Evolutionary conservation across 768 basidiomycete genomes (phyloP).

Genomic region (Clitopilus hobsonii): DNA sequence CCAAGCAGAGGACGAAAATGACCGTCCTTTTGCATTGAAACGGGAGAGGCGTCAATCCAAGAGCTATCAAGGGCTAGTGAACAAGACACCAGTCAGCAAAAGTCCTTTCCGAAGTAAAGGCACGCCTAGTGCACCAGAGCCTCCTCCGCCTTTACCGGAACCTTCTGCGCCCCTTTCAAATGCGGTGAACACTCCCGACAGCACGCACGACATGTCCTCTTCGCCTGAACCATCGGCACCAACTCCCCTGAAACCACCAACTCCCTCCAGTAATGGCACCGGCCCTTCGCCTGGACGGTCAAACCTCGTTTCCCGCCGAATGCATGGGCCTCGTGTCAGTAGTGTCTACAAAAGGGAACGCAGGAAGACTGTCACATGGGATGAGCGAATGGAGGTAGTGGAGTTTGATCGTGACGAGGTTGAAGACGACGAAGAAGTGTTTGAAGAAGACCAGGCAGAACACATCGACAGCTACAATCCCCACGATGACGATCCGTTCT

Average conservation of each 20-base stretch:
- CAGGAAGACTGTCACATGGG: slow-evolving; percentile 76
- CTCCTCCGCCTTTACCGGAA: slow-evolving; percentile 23
- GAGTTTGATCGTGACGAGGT: slow-evolving; percentile 70
- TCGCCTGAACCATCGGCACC: slow-evolving; percentile 7
- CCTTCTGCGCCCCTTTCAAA: slow-evolving; percentile 6
- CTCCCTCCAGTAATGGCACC: neutral
- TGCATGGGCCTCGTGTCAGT: slow-evolving; percentile 71
- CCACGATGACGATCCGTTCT: slow-evolving; percentile 44
- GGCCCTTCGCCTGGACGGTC: slow-evolving; percentile 56
- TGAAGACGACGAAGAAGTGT: slow-evolving; percentile 21
- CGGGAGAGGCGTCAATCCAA: slow-evolving; percentile 73
- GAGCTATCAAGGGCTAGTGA: slow-evolving; percentile 65
- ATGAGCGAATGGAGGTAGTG: slow-evolving; percentile 76
- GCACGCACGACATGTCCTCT: neutral
- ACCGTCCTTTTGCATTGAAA: slow-evolving; percentile 66
- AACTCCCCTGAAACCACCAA: slow-evolving; percentile 7
- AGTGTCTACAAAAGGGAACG: slow-evolving; percentile 44
- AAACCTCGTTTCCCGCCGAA: slow-evolving; percentile 64
- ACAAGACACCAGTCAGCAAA: slow-evolving; percentile 76
- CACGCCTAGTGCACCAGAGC: slow-evolving; percentile 10
- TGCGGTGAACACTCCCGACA: neutral
- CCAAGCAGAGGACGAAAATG: slow-evolving; percentile 63
- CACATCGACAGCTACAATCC: slow-evolving; percentile 22
- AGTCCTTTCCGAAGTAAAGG: slow-evolving; percentile 59
- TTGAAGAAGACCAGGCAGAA: slow-evolving; percentile 20